These are phyloP conservation scores for Aleurites moluccanus DNA, from an alignment of 441 rosid species.

Conservation along the genomic window DNA sequence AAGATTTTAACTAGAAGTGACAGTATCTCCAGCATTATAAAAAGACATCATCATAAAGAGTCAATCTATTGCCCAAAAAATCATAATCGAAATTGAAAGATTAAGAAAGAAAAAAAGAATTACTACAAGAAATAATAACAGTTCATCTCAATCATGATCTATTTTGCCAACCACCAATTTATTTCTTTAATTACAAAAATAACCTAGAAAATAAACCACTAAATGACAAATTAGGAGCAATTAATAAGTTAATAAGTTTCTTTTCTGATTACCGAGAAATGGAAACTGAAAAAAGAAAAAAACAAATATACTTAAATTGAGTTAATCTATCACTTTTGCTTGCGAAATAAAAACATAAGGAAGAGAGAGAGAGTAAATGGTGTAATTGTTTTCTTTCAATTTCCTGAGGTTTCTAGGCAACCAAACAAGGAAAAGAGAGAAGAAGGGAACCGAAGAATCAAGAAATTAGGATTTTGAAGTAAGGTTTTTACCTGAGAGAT, in stretches of 20 bases:
- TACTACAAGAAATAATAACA: neutral
- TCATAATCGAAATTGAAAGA: neutral
- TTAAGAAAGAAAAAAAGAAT: neutral
- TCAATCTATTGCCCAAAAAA: neutral
- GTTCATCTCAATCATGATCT: neutral
- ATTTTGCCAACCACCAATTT: neutral
- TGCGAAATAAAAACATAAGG: neutral
- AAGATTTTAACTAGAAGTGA: neutral
- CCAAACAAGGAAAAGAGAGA: conserved; percentile 4
- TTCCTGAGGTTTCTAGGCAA: conserved; percentile 6
- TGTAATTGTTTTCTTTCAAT: neutral
- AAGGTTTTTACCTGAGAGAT: neutral
- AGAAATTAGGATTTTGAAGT: conserved; percentile 13
- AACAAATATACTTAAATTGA: neutral
- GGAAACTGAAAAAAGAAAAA: neutral
- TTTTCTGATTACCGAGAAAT: neutral
- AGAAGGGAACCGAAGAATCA: neutral
- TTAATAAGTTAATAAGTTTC: neutral
- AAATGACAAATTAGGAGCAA: neutral
- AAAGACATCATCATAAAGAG: too few species aligned
- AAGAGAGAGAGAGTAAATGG: neutral
- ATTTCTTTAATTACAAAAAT: neutral
- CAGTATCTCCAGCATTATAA: neutral
- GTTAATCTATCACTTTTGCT: neutral
- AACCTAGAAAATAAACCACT: neutral